Evolutionary conservation across 257 asterid genomes (phyloP).

Genomic region (Primulina huaijiensis): DNA sequence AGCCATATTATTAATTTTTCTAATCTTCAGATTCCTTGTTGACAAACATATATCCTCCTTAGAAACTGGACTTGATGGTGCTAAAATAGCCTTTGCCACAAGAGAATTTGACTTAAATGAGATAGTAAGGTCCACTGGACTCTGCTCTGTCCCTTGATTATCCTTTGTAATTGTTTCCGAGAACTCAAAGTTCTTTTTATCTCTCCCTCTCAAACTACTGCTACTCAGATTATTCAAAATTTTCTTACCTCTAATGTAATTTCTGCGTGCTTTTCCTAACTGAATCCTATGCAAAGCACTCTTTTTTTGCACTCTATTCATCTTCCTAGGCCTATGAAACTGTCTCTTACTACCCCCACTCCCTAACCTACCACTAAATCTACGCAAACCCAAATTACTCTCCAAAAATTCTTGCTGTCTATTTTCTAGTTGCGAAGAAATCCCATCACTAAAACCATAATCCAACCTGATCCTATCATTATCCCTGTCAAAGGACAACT

Average conservation of each 20-base stretch:
- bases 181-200: constrained; percentile 29
- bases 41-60: constrained; percentile 27
- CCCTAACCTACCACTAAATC: constrained; percentile 48
- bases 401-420: constrained; percentile 25
- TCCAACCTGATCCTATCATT: constrained; percentile 4
- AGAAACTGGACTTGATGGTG: constrained; percentile 40
- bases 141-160: constrained; percentile 43
- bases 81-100: constrained; percentile 66
- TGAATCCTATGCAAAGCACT: constrained; percentile 52
- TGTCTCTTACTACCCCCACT: constrained; percentile 33
- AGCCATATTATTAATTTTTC: constrained; percentile 28
- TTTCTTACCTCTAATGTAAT: constrained; percentile 32
- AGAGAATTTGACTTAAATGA: constrained; percentile 76
- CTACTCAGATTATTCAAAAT: constrained; percentile 25
- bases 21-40: constrained; percentile 28
- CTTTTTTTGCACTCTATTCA: constrained; percentile 44
- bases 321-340: constrained; percentile 39
- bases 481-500: background rate
- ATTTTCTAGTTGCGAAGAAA: constrained; percentile 22
- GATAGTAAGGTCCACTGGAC: constrained; percentile 71
- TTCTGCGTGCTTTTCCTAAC: constrained; percentile 40
- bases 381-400: constrained; percentile 35
- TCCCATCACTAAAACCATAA: constrained; percentile 28
- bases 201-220: constrained; percentile 40
- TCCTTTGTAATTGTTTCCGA: constrained; percentile 33